Conservation (phyloP, 2,329 filamentous ascomycete genomes). For the Exophiala spinifera region DNA sequence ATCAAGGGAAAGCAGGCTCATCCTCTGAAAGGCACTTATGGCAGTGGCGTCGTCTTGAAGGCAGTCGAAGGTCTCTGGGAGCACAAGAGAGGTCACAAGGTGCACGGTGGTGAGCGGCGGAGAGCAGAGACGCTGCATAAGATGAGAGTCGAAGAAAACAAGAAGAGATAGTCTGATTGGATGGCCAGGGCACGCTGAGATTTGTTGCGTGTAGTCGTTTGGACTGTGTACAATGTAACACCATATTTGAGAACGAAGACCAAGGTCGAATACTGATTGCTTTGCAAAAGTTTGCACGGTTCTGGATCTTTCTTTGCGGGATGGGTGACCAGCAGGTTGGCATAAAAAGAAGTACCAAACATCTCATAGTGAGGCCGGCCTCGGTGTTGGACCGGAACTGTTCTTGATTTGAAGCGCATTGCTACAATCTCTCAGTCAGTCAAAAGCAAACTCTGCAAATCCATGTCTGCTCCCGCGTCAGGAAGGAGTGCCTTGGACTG, state of each 20-base stretch:
- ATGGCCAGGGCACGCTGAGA: slow-evolving; percentile 1
- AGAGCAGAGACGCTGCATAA: slow-evolving; percentile 83
- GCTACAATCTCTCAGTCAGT: too few relatives aligned
- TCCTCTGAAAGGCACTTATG: slow-evolving; percentile 60
- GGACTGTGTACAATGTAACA: neutral
- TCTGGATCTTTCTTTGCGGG: neutral
- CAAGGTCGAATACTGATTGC: neutral
- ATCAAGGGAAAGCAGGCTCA: slow-evolving; percentile 74
- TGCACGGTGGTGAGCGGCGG: slow-evolving; percentile 93
- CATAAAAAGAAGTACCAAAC: too few relatives aligned
- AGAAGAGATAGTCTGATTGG: slow-evolving; percentile 47
- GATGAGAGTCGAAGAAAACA: slow-evolving; percentile 74
- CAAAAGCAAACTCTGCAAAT: too few relatives aligned
- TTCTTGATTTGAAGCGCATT: too few relatives aligned
- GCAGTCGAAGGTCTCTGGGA: slow-evolving; percentile 92
- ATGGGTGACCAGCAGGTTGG: neutral
- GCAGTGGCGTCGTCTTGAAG: slow-evolving; percentile 62
- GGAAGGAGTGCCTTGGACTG: too few relatives aligned
- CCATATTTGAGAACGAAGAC: neutral
- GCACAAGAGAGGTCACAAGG: slow-evolving; percentile 78
- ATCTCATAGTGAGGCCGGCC: too few relatives aligned
- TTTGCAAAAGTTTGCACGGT: too few relatives aligned
- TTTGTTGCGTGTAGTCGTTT: neutral
- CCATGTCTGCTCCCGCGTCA: too few relatives aligned
- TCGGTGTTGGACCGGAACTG: too few relatives aligned